Evolutionary conservation across 1,139 yeast species (phyloP), one percentile per base, ranked within the genome.

Genomic region (Ogataea hybrid): DNA sequence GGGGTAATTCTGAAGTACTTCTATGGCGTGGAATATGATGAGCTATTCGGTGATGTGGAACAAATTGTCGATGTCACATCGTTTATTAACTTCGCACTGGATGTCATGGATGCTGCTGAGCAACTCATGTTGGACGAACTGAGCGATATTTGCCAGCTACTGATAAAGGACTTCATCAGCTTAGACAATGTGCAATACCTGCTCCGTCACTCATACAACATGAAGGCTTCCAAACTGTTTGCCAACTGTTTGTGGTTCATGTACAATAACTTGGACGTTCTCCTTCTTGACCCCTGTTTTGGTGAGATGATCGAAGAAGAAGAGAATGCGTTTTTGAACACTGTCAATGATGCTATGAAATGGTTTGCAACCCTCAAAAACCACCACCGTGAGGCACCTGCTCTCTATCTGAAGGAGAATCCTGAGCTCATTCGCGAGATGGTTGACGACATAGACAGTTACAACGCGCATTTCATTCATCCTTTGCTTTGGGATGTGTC

Each of bases 221-320:
- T 74, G 42, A 63, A 71, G 11, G 85, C 88, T 2, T 58, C 64
- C 7, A 78, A 81, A 51, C 59, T 89, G 25, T 70, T 79, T 46
- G 68, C 71, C 40, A 73, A 76, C 41, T 79, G 95, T 55, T 66
- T 83, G 30, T 81, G 87, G 80, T 85, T 75, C 50, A 70, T 87
- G 12, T 79, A 75, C 51, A 73, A 77, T 50, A 87, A 88, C 56
- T 62, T 86, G 47, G 89, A 82, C 30, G 60, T 78, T 5, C 59
- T 86, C 18, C 64, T 88, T 35, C 75, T 79, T 46, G 86, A 84
- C 51, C 21, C 25, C 1, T 37, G 47, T 1, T 57, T 56, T 30
- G 39, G 38, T 3, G 52, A 54, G 15, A 34, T 60, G 37, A 25
- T 56, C 1, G 35, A 41, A 9, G 45, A 44, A 1, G 44, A 39